A percentile compares a stretch with the other conserved stretches of the same genome.
Conservation (phyloP, 805 yeast species). For the Candida succiphila region DNA sequence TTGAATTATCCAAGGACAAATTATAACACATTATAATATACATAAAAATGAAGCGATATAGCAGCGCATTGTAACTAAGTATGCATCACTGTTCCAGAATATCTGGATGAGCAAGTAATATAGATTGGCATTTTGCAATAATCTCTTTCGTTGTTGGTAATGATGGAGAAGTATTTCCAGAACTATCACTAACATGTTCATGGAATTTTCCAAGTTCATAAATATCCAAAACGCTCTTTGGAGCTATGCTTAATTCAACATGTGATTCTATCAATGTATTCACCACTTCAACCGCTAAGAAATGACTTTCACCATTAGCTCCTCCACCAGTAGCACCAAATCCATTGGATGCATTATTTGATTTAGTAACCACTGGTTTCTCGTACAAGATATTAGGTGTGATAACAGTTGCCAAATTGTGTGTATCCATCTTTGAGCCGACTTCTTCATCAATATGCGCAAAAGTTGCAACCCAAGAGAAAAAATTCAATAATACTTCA, state of each 20-base stretch:
- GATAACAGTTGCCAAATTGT: conserved; percentile 89
- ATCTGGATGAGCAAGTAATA: too few species aligned
- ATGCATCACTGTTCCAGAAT: too few species aligned
- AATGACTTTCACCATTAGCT: conserved; percentile 56
- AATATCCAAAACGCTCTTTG: conserved; percentile 47
- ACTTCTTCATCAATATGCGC: conserved; percentile 85
- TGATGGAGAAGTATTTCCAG: conserved; percentile 5
- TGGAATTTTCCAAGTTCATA: conserved; percentile 35
- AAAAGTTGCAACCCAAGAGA: conserved; percentile 94
- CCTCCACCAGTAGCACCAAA: conserved; percentile 6
- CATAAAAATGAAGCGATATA: too few species aligned
- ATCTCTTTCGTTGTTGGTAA: conserved; percentile 29
- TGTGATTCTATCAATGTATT: conserved; percentile 74
- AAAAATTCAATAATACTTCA: conserved; percentile 77
- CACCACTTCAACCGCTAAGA: conserved; percentile 85
- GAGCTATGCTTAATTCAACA: conserved; percentile 71
- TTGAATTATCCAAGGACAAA: too few species aligned
- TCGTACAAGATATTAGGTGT: conserved; percentile 83
- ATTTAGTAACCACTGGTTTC: conserved; percentile 25
- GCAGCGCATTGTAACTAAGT: too few species aligned
- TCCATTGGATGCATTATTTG: not conserved
- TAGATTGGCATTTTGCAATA: conserved; percentile 19
- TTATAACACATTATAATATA: too few species aligned
- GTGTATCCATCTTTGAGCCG: conserved; percentile 93
- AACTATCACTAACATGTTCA: conserved; percentile 6